phyloP scores from a whole-genome alignment of 2,329 filamentous ascomycete genomes.

The Nemania serpens region DNA sequence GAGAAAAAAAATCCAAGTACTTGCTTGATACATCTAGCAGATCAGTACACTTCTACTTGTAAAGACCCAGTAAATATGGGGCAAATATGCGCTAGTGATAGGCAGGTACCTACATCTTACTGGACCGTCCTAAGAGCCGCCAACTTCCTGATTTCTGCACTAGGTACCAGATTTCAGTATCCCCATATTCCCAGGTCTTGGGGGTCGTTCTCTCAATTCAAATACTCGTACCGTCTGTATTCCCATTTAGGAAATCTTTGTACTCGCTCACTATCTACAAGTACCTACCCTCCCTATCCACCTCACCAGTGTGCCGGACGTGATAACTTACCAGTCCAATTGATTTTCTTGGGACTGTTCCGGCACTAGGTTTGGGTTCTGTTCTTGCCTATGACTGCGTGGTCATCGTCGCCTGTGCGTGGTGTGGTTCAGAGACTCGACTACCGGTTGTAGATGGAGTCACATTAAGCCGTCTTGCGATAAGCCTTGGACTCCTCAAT shows the following conservation, averaged over 20 bases:
- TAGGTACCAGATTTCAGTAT: conserved; percentile 2
- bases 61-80: too few relatives aligned
- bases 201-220: conserved; percentile 5
- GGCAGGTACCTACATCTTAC: too few relatives aligned
- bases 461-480: conserved; percentile 10
- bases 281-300: neutral
- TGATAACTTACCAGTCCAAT: neutral
- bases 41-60: too few relatives aligned
- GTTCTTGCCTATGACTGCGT: conserved; percentile 5
- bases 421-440: conserved; percentile 4
- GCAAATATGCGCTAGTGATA: too few relatives aligned
- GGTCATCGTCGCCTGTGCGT: neutral
- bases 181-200: conserved; percentile 19
- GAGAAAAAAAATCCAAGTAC: too few relatives aligned
- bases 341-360: neutral
- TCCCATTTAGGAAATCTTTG: conserved; percentile 24
- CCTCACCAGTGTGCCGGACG: neutral
- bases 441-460: conserved; percentile 13
- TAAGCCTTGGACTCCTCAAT: conserved; percentile 5
- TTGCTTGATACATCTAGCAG: too few relatives aligned
- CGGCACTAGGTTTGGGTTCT: neutral
- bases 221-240: conserved; percentile 12
- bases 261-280: neutral
- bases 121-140: conserved; percentile 13
- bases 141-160: conserved; percentile 1